A percentile compares a stretch with the other conserved stretches of the same genome.
Evolutionary conservation across 2,329 filamentous ascomycete genomes (phyloP).

Genomic region (Hypoxylon sp.): DNA sequence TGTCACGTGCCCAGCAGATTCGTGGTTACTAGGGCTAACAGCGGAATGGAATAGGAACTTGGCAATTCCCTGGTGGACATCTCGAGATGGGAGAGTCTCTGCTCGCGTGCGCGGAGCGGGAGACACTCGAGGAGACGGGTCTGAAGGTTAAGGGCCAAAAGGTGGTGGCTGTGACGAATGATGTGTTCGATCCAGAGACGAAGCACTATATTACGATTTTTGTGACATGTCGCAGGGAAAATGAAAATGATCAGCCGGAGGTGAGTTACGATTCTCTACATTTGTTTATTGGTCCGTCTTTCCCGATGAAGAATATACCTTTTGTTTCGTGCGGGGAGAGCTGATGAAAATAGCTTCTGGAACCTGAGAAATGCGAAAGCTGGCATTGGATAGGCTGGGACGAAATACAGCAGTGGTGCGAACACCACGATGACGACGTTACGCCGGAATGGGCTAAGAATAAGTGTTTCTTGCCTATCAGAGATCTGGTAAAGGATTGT

Average conservation of each 20-base stretch:
- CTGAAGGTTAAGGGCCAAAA: conserved; percentile 67
- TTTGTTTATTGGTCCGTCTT: conserved; percentile 18
- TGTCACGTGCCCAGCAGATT: conserved; percentile 31
- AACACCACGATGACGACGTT: conserved; percentile 48
- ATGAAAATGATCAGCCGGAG: conserved; percentile 65
- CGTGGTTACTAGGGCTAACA: neutral
- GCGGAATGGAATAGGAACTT: conserved; percentile 62
- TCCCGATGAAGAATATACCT: neutral
- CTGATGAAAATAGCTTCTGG: conserved; percentile 57
- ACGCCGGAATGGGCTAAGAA: conserved; percentile 48
- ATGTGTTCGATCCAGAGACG: conserved; percentile 69
- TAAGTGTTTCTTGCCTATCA: conserved; percentile 59
- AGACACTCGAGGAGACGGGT: conserved; percentile 79
- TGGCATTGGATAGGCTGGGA: conserved; percentile 66
- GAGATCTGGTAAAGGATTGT: conserved; percentile 44
- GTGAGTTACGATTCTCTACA: conserved; percentile 59
- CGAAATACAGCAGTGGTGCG: conserved; percentile 56
- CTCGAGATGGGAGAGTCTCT: conserved; percentile 78
- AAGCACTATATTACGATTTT: conserved; percentile 85
- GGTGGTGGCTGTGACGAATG: conserved; percentile 76
- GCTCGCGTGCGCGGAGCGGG: conserved; percentile 74
- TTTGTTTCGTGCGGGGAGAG: neutral
- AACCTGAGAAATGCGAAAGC: conserved; percentile 66
- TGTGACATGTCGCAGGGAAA: conserved; percentile 67
- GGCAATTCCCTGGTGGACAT: conserved; percentile 81